These are phyloP conservation scores for Pseudogymnoascus sp. DNA, from an alignment of 2,329 filamentous ascomycete species.

Conservation along the genomic window DNA sequence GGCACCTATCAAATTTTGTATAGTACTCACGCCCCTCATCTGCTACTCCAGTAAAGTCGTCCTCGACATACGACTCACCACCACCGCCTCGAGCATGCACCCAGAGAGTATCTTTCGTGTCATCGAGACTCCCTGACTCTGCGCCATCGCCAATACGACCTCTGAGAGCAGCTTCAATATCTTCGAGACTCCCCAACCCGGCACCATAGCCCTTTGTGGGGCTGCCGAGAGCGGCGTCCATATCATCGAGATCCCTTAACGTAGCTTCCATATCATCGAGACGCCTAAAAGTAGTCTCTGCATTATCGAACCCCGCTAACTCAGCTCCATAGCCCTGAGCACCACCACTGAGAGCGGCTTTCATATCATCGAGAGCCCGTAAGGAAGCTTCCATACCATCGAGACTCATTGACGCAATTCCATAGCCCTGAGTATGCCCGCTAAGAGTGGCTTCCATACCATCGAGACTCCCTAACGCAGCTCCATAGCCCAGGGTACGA, in stretches of 20 bases:
- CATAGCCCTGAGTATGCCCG: no score
- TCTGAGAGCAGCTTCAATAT: not conserved
- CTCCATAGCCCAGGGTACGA: no score
- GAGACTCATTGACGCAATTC: no score
- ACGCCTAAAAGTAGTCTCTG: no score
- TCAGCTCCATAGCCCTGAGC: no score
- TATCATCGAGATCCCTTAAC: not conserved
- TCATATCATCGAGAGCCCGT: no score
- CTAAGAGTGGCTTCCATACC: no score
- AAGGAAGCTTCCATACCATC: not conserved
- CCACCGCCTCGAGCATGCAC: not conserved
- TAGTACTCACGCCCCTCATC: not conserved
- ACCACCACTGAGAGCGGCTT: no score
- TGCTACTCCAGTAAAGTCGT: not conserved
- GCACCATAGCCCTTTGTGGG: not conserved
- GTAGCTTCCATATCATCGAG: not conserved
- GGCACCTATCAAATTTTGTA: not conserved
- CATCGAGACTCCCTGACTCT: not conserved
- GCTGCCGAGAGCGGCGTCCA: not conserved
- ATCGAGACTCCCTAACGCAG: no score
- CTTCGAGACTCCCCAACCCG: not conserved
- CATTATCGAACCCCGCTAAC: no score
- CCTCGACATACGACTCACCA: not conserved
- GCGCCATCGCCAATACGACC: not conserved
- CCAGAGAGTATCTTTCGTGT: not conserved